Conservation (phyloP, 106 monocot species). For the Narthecium ossifragum region DNA sequence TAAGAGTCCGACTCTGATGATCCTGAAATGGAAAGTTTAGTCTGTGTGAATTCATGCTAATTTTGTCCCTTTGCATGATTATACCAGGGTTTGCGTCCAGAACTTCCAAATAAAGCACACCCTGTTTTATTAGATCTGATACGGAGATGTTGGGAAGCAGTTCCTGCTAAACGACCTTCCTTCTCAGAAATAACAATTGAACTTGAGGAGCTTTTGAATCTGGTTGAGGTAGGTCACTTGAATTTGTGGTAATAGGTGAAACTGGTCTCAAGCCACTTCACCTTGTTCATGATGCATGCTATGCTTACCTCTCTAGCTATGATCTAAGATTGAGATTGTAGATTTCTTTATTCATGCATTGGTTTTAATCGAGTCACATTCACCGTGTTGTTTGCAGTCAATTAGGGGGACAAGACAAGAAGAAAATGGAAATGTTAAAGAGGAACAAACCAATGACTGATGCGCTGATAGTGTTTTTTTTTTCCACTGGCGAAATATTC, state of each 20-base stretch:
- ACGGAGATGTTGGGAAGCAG: constrained; percentile 74
- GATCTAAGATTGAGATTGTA: no score
- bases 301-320: no score
- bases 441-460: neutral
- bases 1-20: neutral
- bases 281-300: no score
- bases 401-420: neutral
- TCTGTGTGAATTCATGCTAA: neutral
- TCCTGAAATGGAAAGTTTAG: neutral
- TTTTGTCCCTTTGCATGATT: neutral
- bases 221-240: constrained; percentile 30
- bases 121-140: constrained; percentile 67
- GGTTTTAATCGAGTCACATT: no score
- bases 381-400: neutral
- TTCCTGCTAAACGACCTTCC: constrained; percentile 63
- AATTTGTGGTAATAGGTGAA: neutral
- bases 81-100: constrained; percentile 69
- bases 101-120: constrained; percentile 44
- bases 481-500: neutral
- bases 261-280: neutral
- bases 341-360: no score
- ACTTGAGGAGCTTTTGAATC: constrained; percentile 58
- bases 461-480: no score
- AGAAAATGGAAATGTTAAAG: neutral
- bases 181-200: constrained; percentile 61